phyloP scores from a whole-genome alignment of 2,329 filamentous ascomycete genomes.

The Arthrinium puccinioides region DNA sequence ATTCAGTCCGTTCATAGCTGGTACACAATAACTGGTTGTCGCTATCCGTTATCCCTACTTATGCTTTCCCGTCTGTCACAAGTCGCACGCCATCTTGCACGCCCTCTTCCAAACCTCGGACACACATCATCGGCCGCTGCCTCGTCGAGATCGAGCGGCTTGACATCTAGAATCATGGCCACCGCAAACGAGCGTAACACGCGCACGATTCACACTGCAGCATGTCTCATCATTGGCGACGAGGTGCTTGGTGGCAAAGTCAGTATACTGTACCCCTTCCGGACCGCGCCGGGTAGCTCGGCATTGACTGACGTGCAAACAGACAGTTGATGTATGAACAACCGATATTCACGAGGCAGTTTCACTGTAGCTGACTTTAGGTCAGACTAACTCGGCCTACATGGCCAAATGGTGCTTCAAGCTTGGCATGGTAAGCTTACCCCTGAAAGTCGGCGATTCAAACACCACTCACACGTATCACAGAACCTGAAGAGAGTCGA shows the following conservation, averaged over 20 bases:
- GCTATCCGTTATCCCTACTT: not conserved
- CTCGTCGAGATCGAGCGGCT: constrained; percentile 13
- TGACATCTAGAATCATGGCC: constrained; percentile 32
- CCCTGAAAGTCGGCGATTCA: not conserved
- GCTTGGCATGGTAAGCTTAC: constrained; percentile 45
- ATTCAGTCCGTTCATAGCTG: too few relatives aligned
- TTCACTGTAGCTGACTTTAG: not conserved
- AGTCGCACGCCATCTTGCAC: constrained; percentile 63
- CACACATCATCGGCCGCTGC: constrained; percentile 37
- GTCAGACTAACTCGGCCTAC: constrained; percentile 56
- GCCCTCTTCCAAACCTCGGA: constrained; percentile 50
- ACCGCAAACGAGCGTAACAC: constrained; percentile 49
- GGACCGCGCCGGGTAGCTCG: too few relatives aligned
- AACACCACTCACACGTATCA: constrained; percentile 7
- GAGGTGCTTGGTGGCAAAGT: constrained; percentile 95
- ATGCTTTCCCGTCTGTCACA: constrained; percentile 78
- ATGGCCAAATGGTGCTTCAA: constrained; percentile 60
- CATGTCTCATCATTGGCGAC: constrained; percentile 93
- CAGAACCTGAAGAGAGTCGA: constrained; percentile 77
- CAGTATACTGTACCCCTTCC: constrained; percentile 19
- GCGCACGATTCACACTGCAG: constrained; percentile 78
- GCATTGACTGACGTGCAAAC: too few relatives aligned
- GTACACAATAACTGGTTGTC: not conserved
- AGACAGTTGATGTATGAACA: constrained; percentile 26
- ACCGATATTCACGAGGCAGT: not conserved